A percentile compares a stretch with the other conserved stretches of the same genome.
Conservation (phyloP, 2,329 filamentous ascomycete species). For the Cercospora berteroae region DNA sequence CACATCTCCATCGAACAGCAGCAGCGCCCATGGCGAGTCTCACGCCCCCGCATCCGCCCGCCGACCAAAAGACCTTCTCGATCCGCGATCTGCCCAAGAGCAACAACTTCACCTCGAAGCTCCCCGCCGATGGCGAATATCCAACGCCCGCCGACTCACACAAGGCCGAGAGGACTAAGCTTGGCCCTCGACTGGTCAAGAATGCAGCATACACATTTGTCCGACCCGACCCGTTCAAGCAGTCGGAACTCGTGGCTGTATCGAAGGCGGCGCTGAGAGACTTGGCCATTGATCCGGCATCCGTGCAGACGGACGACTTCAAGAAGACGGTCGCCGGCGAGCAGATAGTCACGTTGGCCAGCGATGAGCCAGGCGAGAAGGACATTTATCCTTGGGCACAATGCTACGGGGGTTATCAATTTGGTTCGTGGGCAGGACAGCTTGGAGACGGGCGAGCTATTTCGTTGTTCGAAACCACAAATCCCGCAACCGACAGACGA, state of each 20-base stretch:
- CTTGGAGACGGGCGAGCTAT: conserved; percentile 93
- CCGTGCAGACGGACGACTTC: conserved; percentile 72
- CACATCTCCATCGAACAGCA: conserved; percentile 27
- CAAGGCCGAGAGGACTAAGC: conserved; percentile 70
- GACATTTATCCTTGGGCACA: conserved; percentile 96
- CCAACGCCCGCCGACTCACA: conserved; percentile 81
- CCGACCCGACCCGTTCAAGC: conserved; percentile 68
- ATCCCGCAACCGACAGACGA: conserved; percentile 65
- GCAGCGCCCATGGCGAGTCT: conserved; percentile 48
- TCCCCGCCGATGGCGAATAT: conserved; percentile 75
- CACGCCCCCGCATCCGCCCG: conserved; percentile 34
- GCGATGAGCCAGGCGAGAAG: conserved; percentile 55
- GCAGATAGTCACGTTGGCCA: conserved; percentile 73
- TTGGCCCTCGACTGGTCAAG: conserved; percentile 79
- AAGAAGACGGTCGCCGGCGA: conserved; percentile 77
- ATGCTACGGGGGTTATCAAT: conserved; percentile 78
- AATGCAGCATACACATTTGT: conserved; percentile 88
- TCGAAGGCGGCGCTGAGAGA: conserved; percentile 76
- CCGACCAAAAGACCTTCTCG: conserved; percentile 36
- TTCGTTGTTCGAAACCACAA: conserved; percentile 85
- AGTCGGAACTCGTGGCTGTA: conserved; percentile 76
- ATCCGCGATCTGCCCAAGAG: conserved; percentile 60
- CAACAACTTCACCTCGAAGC: conserved; percentile 61
- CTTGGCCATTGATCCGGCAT: conserved; percentile 69
- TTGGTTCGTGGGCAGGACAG: conserved; percentile 89